Evolutionary conservation across 306 rosid species (phyloP).

Genomic region (Mimosa bimucronata): DNA sequence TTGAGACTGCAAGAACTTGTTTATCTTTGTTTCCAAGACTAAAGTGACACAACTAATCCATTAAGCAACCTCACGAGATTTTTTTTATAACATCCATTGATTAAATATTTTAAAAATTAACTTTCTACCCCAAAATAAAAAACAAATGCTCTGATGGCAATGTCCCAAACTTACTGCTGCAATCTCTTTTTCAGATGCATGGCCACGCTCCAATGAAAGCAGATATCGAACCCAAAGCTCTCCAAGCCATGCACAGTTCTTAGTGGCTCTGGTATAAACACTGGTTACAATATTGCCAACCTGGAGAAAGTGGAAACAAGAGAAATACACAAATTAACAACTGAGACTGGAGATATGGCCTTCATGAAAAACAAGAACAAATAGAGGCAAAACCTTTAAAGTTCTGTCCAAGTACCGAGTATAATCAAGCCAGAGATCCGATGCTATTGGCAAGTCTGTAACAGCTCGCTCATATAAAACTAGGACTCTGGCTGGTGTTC

Average conservation of each 20-base stretch:
- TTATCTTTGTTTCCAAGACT: slow-evolving; percentile 24
- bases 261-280: slow-evolving; percentile 81
- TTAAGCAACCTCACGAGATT: slow-evolving; percentile 11
- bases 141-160: slow-evolving; percentile 15
- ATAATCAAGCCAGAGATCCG: slow-evolving; percentile 89
- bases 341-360: slow-evolving; percentile 13
- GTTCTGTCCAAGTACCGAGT: slow-evolving; percentile 80
- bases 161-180: slow-evolving; percentile 61
- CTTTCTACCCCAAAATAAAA: slow-evolving; percentile 29
- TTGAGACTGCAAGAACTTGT: slow-evolving; percentile 27
- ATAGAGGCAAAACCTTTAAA: slow-evolving; percentile 66
- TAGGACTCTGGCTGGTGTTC: slow-evolving; percentile 82
- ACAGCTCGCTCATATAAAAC: slow-evolving; percentile 83
- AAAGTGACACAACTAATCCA: slow-evolving; percentile 19
- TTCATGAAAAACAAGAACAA: slow-evolving; percentile 2
- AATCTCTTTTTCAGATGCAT: slow-evolving; percentile 76
- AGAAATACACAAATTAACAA: slow-evolving; percentile 28
- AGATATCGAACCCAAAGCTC: slow-evolving; percentile 83
- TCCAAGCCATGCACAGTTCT: slow-evolving; percentile 91
- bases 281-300: slow-evolving; percentile 64
- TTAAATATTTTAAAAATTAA: slow-evolving; percentile 19
- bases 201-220: slow-evolving; percentile 80
- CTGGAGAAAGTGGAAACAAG: slow-evolving; percentile 47
- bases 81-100: neutral
- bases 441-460: slow-evolving; percentile 75